A percentile compares a stretch with the other conserved stretches of the same genome.
Evolutionary conservation across 1,284 basidiomycete genomes (phyloP).

Genomic region (Melampsora americana): DNA sequence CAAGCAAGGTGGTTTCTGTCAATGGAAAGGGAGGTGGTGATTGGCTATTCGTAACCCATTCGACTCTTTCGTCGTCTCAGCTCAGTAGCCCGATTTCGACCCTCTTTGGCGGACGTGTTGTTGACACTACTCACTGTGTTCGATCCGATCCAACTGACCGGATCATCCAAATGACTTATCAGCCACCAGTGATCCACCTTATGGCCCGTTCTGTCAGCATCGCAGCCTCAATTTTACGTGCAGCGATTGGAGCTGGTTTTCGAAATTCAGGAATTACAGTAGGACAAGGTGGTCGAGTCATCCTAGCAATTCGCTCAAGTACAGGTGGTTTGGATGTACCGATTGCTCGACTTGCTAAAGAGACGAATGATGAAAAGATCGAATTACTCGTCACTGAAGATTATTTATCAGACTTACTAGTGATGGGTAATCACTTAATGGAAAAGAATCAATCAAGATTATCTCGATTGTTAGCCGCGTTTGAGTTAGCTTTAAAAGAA

Average conservation of each 20-base stretch:
- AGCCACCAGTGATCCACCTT: conserved; percentile 31
- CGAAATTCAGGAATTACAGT: conserved; percentile 37
- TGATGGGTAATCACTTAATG: conserved; percentile 20
- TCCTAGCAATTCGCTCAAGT: conserved; percentile 31
- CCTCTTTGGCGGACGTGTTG: not conserved
- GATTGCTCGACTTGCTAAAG: conserved; percentile 11
- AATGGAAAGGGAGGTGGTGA: conserved; percentile 40
- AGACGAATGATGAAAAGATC: not conserved
- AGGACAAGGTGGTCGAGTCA: conserved; percentile 10
- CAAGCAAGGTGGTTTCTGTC: not conserved
- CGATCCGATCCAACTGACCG: not conserved
- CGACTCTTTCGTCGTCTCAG: not conserved
- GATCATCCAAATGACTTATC: conserved; percentile 36
- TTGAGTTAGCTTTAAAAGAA: not conserved
- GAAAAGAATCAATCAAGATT: conserved; percentile 9
- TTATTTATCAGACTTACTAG: conserved; percentile 17
- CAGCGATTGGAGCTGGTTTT: conserved; percentile 27
- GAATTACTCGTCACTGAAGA: conserved; percentile 14
- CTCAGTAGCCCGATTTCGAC: conserved; percentile 6
- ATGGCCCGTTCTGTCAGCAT: conserved; percentile 14
- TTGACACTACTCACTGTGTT: not conserved
- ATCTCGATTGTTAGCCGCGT: conserved; percentile 5
- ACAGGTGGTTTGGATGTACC: conserved; percentile 41
- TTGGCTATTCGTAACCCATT: conserved; percentile 38
- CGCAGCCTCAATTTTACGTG: not conserved